These are phyloP conservation scores for Lachnellula arida DNA, from an alignment of 2,329 filamentous ascomycete species.

Conservation along the genomic window DNA sequence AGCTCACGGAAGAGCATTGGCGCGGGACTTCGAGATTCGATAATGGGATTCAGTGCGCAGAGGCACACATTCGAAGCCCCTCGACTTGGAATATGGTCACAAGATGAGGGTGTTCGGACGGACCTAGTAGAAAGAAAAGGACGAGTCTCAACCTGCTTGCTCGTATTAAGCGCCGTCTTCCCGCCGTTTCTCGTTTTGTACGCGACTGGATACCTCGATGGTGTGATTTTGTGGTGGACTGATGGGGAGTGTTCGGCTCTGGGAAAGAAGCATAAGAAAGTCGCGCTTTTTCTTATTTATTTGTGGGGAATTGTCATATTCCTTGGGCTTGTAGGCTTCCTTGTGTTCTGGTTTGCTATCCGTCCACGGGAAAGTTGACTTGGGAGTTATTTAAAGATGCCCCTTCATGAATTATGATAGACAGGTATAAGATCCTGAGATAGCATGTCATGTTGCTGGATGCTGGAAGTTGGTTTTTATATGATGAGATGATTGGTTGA, in stretches of 20 bases:
- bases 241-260: conserved; percentile 22
- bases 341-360: conserved; percentile 14
- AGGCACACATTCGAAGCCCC: conserved; percentile 20
- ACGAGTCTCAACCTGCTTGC: conserved; percentile 21
- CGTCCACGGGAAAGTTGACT: neutral
- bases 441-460: too few relatives aligned
- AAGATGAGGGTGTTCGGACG: conserved; percentile 12
- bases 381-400: neutral
- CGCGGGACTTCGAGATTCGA: neutral
- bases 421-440: too few relatives aligned
- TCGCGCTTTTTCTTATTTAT: conserved; percentile 15
- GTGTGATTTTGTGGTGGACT: conserved; percentile 24
- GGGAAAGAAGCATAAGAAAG: conserved; percentile 22
- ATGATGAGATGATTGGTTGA: too few relatives aligned
- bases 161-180: conserved; percentile 25
- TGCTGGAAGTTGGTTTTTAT: too few relatives aligned
- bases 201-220: conserved; percentile 23
- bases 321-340: conserved; percentile 17
- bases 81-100: conserved; percentile 14
- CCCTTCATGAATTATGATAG: too few relatives aligned
- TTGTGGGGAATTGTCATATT: conserved; percentile 16
- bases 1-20: conserved; percentile 3
- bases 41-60: conserved; percentile 6
- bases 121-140: conserved; percentile 12
- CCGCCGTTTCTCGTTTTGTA: conserved; percentile 27